phyloP scores from a whole-genome alignment of 192 early-diverging fungal species.

The Coemansia asiatica region DNA sequence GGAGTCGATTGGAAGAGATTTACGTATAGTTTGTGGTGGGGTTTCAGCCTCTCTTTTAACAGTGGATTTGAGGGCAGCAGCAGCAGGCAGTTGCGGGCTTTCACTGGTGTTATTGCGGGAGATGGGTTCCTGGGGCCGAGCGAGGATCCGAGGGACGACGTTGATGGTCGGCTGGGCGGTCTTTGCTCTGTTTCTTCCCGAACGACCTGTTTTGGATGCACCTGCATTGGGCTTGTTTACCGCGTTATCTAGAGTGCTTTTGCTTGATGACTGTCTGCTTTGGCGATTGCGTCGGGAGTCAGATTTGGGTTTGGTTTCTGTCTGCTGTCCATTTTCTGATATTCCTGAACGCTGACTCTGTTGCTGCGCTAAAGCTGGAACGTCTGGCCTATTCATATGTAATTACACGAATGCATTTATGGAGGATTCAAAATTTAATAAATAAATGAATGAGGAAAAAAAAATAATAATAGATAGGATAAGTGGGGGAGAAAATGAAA shows the following conservation, averaged over 20 bases:
- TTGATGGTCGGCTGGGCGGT: neutral
- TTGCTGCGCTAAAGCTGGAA: neutral
- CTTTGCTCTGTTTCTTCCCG: neutral
- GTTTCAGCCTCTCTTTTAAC: neutral
- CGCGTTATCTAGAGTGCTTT: no score
- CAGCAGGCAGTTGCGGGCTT: neutral
- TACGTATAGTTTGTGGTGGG: neutral
- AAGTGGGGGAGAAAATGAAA: no score
- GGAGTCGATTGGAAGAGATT: neutral
- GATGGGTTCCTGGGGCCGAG: constrained; percentile 6
- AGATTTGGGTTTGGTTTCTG: neutral
- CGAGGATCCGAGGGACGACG: constrained; percentile 29
- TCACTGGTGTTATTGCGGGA: neutral
- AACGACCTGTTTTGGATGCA: neutral
- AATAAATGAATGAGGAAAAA: no score
- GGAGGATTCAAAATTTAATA: no score
- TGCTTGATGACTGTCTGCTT: no score
- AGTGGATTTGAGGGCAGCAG: neutral
- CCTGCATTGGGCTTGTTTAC: neutral
- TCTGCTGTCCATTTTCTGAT: no score
- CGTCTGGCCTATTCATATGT: neutral
- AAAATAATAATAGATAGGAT: no score
- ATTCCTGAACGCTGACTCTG: no score
- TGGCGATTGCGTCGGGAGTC: no score
- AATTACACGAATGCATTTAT: no score